Conservation (phyloP, 495 filamentous ascomycete genomes). For the Talaromyces liani region DNA sequence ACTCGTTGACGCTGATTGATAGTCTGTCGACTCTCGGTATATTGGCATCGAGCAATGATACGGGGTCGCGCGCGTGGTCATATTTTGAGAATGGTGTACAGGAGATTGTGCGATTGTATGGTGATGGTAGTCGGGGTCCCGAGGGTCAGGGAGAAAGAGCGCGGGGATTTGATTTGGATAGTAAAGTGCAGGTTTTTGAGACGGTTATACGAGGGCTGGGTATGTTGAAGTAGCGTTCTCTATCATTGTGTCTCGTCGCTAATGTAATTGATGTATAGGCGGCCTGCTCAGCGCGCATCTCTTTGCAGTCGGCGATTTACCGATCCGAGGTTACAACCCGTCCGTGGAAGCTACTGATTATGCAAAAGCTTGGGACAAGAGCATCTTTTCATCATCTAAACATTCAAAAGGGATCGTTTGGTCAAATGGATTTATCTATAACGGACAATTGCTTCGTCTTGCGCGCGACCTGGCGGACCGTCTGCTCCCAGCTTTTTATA, state of each 20-base stretch:
- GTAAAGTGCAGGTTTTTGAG: constrained; percentile 97
- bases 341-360: constrained; percentile 24
- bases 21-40: constrained; percentile 91
- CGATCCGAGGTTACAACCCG: constrained; percentile 69
- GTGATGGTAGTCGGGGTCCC: constrained; percentile 67
- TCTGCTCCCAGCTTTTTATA: constrained; percentile 83
- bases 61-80: constrained; percentile 51
- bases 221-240: constrained; percentile 12
- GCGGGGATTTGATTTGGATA: constrained; percentile 91
- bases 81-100: constrained; percentile 78
- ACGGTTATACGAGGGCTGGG: constrained; percentile 89
- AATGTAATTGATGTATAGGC: constrained; percentile 25
- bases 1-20: constrained; percentile 91
- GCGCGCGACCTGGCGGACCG: constrained; percentile 77
- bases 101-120: constrained; percentile 76
- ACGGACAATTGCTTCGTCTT: constrained; percentile 81
- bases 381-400: constrained; percentile 15
- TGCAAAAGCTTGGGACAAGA: constrained; percentile 34
- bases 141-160: constrained; percentile 62
- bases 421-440: constrained; percentile 73
- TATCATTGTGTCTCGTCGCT: not conserved
- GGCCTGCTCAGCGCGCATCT: constrained; percentile 88
- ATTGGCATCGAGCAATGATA: constrained; percentile 60
- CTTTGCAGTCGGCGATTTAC: constrained; percentile 82
- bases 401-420: constrained; percentile 54